Percentiles rank a stretch among this genome's conserved stretches.
Evolutionary conservation across 208 protist genomes (phyloP).

Genomic region (Leishmania amazonensis): DNA sequence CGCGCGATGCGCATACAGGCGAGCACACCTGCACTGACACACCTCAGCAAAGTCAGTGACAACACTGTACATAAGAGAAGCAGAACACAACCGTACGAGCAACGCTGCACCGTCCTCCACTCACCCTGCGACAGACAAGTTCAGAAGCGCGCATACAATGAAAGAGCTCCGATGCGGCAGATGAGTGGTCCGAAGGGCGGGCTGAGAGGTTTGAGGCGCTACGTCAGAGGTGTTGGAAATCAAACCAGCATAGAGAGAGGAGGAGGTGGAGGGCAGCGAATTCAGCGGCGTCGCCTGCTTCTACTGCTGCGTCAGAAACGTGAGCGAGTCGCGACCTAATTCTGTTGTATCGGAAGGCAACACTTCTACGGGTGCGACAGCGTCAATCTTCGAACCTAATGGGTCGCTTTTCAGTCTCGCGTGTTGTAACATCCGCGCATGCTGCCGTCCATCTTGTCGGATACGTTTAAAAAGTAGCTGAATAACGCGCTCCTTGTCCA

Average conservation of each 20-base stretch:
- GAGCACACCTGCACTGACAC: not conserved
- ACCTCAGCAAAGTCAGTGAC: not conserved
- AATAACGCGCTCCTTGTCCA: slow-evolving; percentile 90
- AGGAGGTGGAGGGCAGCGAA: not conserved
- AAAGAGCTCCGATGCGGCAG: not conserved
- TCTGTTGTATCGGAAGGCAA: not conserved
- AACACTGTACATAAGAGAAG: slow-evolving; percentile 4
- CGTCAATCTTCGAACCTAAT: not conserved
- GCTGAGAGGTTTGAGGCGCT: not conserved
- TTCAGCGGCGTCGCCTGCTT: not conserved
- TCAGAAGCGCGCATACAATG: not conserved
- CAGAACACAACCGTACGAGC: not conserved
- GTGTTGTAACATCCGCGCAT: not conserved
- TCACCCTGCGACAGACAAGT: not conserved
- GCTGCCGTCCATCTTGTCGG: slow-evolving; percentile 36
- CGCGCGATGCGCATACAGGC: not conserved
- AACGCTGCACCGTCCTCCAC: not conserved
- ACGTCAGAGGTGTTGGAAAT: not conserved
- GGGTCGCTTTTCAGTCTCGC: not conserved
- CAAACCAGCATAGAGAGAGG: not conserved
- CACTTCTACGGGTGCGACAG: not conserved
- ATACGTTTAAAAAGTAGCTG: slow-evolving; percentile 81
- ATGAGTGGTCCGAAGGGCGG: not conserved
- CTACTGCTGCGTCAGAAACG: slow-evolving; percentile 58
- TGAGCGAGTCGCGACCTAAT: slow-evolving; percentile 23